phyloP scores from a whole-genome alignment of 2,329 filamentous ascomycete genomes.

The Leptoxyphium fumago region DNA sequence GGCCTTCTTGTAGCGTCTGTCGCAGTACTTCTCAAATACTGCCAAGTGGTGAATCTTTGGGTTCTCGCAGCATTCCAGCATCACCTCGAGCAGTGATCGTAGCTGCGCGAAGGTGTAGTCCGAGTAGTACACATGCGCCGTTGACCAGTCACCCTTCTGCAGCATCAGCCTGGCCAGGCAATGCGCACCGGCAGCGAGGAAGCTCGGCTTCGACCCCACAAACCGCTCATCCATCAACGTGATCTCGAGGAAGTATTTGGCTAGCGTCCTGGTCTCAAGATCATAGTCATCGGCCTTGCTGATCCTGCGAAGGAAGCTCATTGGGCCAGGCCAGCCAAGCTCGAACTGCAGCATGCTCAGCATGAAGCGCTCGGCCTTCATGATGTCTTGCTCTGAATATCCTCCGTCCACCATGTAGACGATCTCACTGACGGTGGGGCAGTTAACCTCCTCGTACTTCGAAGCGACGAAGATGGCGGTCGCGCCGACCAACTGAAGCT shows the following conservation, averaged over 20 bases:
- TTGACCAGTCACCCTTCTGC: constrained; percentile 76
- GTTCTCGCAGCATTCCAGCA: constrained; percentile 76
- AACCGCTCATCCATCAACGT: constrained; percentile 98
- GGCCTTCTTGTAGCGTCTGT: constrained; percentile 74
- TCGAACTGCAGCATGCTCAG: constrained; percentile 91
- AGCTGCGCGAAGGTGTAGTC: constrained; percentile 83
- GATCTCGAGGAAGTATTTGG: constrained; percentile 95
- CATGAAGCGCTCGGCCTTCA: constrained; percentile 98
- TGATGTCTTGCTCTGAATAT: constrained; percentile 78
- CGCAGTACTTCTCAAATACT: constrained; percentile 83
- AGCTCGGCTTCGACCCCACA: constrained; percentile 80
- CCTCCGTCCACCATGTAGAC: constrained; percentile 96
- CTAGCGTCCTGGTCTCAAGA: constrained; percentile 81
- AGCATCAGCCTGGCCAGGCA: constrained; percentile 81
- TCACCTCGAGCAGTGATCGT: constrained; percentile 57
- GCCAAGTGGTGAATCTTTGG: constrained; percentile 70
- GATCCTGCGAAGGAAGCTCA: constrained; percentile 93
- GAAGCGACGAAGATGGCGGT: constrained; percentile 91
- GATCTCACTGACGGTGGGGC: constrained; percentile 85
- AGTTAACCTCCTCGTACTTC: constrained; percentile 99
- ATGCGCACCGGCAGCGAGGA: constrained; percentile 78
- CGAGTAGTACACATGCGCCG: constrained; percentile 79
- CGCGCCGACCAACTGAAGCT: constrained; percentile 88
- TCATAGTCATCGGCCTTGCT: constrained; percentile 99
- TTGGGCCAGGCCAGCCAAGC: constrained; percentile 93